Evolutionary conservation across 1,284 basidiomycete genomes (phyloP).

Genomic region (Hypsizygus ulmarius): DNA sequence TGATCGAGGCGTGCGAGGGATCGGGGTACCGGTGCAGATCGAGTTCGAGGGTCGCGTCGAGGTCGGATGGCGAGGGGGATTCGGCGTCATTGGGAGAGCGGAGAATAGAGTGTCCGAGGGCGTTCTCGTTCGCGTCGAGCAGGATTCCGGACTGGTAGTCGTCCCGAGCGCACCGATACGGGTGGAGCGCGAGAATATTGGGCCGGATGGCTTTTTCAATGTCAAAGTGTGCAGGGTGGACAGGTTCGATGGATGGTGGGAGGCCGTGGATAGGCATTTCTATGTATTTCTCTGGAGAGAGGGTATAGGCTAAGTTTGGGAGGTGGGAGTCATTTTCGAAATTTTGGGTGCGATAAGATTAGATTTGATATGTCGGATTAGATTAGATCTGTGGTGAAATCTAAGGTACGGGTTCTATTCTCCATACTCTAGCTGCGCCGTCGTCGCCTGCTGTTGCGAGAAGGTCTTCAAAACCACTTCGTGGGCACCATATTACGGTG

Average conservation of each 20-base stretch:
- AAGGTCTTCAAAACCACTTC: slow-evolving; percentile 55
- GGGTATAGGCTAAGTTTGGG: no score
- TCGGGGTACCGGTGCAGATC: slow-evolving; percentile 86
- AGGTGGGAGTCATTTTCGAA: slow-evolving; percentile 6
- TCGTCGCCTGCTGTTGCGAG: slow-evolving; percentile 83
- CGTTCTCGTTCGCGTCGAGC: slow-evolving; percentile 98
- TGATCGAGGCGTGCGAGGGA: slow-evolving; percentile 80
- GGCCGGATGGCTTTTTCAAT: slow-evolving; percentile 85
- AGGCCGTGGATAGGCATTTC: slow-evolving; percentile 45
- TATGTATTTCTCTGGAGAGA: neutral
- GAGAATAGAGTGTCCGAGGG: slow-evolving; percentile 85
- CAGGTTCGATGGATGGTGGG: slow-evolving; percentile 32
- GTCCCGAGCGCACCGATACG: slow-evolving; percentile 95
- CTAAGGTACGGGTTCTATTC: slow-evolving; percentile 15
- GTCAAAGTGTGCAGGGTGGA: slow-evolving; percentile 74
- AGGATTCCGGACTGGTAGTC: slow-evolving; percentile 93
- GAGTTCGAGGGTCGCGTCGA: slow-evolving; percentile 40
- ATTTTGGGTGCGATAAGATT: slow-evolving; percentile 4
- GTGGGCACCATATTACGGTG: slow-evolving; percentile 73
- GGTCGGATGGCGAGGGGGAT: slow-evolving; percentile 28
- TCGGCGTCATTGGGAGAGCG: slow-evolving; percentile 26
- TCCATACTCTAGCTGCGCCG: slow-evolving; percentile 71
- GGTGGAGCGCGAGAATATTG: slow-evolving; percentile 90
- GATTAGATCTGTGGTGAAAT: slow-evolving; percentile 10
- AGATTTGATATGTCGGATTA: slow-evolving; percentile 6